Evolutionary conservation across 306 rosid species (phyloP).

Genomic region (Datisca glomerata): DNA sequence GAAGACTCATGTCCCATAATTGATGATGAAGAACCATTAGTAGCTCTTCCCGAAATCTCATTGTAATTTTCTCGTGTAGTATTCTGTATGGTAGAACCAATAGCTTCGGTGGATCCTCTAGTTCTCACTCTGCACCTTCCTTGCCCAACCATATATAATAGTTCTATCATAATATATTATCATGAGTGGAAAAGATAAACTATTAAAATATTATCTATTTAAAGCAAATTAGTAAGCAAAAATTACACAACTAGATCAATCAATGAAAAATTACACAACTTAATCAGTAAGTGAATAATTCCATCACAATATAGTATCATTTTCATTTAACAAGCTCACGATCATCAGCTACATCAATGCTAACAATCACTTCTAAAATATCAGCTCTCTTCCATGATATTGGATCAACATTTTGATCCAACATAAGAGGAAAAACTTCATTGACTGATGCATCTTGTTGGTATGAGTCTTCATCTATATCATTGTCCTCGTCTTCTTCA

Average conservation of each 20-base stretch:
- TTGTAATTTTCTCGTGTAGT: no score
- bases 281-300: no score
- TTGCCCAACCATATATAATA: no score
- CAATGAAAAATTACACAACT: not conserved
- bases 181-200: no score
- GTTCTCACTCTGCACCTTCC: no score
- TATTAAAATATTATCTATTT: no score
- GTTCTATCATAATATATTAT: no score
- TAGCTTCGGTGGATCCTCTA: no score
- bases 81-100: no score
- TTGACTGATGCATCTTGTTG: not conserved
- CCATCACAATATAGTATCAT: not conserved
- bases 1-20: not conserved
- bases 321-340: not conserved
- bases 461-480: not conserved
- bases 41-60: not conserved
- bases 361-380: not conserved
- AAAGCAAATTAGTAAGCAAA: no score
- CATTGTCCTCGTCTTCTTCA: not conserved
- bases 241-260: not conserved
- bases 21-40: not conserved
- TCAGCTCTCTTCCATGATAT: not conserved
- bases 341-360: not conserved
- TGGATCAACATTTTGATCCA: not conserved
- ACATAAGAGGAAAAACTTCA: not conserved